Evolutionary conservation across 495 filamentous ascomycete genomes (phyloP), one percentile per base, ranked within the genome.

Genomic region (Penicillium goetzii): DNA sequence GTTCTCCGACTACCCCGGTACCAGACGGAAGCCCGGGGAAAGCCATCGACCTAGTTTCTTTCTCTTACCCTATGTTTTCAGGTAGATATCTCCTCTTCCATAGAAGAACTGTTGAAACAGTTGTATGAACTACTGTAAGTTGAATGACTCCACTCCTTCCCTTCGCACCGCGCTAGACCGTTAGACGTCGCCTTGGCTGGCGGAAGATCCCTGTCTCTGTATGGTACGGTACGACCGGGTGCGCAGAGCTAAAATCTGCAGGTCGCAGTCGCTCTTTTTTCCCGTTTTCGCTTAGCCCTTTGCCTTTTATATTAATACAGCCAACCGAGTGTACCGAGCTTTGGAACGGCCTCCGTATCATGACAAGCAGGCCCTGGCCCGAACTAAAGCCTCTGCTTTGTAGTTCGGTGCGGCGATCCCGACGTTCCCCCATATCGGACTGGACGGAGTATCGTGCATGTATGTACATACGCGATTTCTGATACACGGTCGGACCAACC

Each of bases 341-440:
- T 14, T 25, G 2, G 45, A 30, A 51, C 25, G 14, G 47, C 12
- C 47, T 28, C 4, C 12, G 26, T 51, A 50, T 28, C 47, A 21
- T 32, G 34, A 28, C 34, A 40, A 32, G 45, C 19, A 8, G 5
- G 21, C 33, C 15, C 28, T 65, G 58, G 53, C 51, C 43, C 23
- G 34, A 41, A 60, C 56, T 53, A 53, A 53, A 38, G 54, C 36
- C 23, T 19, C 7, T 47, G 51, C 25, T 61, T 56, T 10, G 25
- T 17, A 40, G 17, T 58, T 64, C 53, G 58, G 58, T 55, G 57
- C 58, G 58, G 61, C 54, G 28, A 62, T 57, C 36, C 52, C 60
- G 54, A 51, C 19, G 10, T 23, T 55, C 36, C 52, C 52, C 52
- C 32, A 55, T 51, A 1, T 30, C 26, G 47, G 25, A 30, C 25